Evolutionary conservation across 1,284 basidiomycete genomes (phyloP), one percentile per base, ranked within the genome.

Genomic region (Kalmanozyma brasiliensis): DNA sequence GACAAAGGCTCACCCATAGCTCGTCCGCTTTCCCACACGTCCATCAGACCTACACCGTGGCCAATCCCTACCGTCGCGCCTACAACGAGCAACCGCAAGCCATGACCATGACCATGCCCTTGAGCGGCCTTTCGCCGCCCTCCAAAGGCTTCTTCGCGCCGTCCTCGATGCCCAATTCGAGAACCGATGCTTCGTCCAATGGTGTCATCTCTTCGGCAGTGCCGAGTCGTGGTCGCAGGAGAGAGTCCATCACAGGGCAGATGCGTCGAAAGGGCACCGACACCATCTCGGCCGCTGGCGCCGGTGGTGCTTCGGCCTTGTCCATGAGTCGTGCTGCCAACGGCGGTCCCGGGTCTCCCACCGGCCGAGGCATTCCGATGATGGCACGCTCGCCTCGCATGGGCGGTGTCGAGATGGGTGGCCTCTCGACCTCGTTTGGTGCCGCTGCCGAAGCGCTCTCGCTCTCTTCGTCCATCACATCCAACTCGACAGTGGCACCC

Each of bases 391-490:
- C 64, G 11, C 68, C 68, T 20, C 49, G 67, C n/a, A 49, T 58
- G 52, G 61, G 52, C 22, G 45, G 55, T 17, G 48, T 46, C 29
- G 64, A 63, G 48, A 61, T 70, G 52, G 51, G 62, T 19, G 47
- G 53, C 34, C 68, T 76, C 14, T 77, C 79, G 10, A 76, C 78
- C 8, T 79, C 77, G 20, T 77, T 81, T 16, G 78, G 78, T 24
- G 73, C 79, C 6, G 79, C 79, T 16, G 79, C 72, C 14, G 78
- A 79, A 38, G 77, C 77, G 1, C 63, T 78, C 46, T 66, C 73
- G 30, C 45, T 73, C 19, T 66, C 71, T 9, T 65, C 71, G 3
- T 73, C 70, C 11, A 59, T 63, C 49, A 56, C 72, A 8, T 67
- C 66, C 47, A 67, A 64, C 53, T 61, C 71, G 35, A 66, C 66